Evolutionary conservation across 1,284 basidiomycete genomes (phyloP), one percentile per base, ranked within the genome.

Genomic region (Sutorius eximius): DNA sequence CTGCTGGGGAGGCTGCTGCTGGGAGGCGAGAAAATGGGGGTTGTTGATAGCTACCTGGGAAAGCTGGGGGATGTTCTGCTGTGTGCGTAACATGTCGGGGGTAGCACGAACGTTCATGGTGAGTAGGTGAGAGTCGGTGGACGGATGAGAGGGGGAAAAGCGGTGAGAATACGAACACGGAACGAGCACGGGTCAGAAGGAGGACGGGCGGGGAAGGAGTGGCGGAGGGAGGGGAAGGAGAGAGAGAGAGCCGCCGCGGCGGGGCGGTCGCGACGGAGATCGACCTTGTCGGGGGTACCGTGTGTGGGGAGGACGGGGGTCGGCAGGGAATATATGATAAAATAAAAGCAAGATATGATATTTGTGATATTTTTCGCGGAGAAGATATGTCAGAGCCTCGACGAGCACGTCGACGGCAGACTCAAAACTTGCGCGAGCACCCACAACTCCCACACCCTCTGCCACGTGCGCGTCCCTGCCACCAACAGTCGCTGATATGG

Each of bases 61-160:
- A 58, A 77, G 70, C 61, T 75, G 76, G 33, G 74, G 67, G 55
- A 80, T 72, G 62, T 71, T 68, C 64, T 66, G 71, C 52, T 71
- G 72, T 8, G 54, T 2, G 52, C 79, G 78, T 38, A 82, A 61
- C 72, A 82, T 73, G 58, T 80, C 77, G 58, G 62, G 52, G 50
- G 61, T 59, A 36, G 67, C 67, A 52, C 76, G 80, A 59, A 66
- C 61, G 70, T 77, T 75, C 70, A 74, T 75, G 33, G 34, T 24
- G 24, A 47, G 40, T 5, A 34, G 42, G 33, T 52, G 43, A 49
- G 43, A 41, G 54, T 32, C 52, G 44, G 50, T 49, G 42, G 46
- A 45, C 45, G 52, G 49, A 29, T 33, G 50, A 40, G 47, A 46
- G 45, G 51, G 45, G 12, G 49, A 64, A 55, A 55, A 51, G 51